These are phyloP conservation scores for Ilyonectria mors-panacis DNA, from an alignment of 2,329 filamentous ascomycete genomes.

Conservation along the genomic window DNA sequence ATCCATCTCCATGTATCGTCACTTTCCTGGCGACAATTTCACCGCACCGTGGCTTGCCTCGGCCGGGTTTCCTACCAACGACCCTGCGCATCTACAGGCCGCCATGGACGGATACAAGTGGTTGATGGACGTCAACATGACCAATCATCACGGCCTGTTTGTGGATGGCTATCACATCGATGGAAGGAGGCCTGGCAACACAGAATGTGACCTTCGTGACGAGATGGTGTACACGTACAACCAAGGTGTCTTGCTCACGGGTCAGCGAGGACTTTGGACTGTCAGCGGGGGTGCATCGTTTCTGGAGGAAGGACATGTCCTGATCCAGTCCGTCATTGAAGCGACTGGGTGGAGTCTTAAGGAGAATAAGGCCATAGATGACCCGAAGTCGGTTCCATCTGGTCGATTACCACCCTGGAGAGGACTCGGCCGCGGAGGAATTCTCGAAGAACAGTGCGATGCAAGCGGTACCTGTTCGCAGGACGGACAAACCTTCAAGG, in stretches of 20 bases:
- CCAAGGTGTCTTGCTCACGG: slow-evolving; percentile 90
- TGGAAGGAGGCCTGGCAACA: slow-evolving; percentile 73
- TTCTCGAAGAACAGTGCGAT: slow-evolving; percentile 90
- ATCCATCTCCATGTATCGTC: slow-evolving; percentile 89
- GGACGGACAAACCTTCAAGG: slow-evolving; percentile 91
- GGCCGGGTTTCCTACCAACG: slow-evolving; percentile 54
- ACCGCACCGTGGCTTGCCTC: slow-evolving; percentile 72
- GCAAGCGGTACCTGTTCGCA: slow-evolving; percentile 82
- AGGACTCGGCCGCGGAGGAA: slow-evolving; percentile 83
- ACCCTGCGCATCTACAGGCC: slow-evolving; percentile 78
- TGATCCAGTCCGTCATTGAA: slow-evolving; percentile 80
- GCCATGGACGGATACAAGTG: slow-evolving; percentile 86
- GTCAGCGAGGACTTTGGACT: slow-evolving; percentile 84
- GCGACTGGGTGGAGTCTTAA: slow-evolving; percentile 82
- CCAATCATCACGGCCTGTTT: slow-evolving; percentile 80
- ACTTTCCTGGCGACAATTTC: slow-evolving; percentile 87
- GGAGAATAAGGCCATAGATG: slow-evolving; percentile 60
- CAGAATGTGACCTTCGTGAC: slow-evolving; percentile 83
- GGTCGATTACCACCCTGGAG: slow-evolving; percentile 71
- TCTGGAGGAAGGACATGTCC: slow-evolving; percentile 82
- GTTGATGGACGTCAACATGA: slow-evolving; percentile 87
- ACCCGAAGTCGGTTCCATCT: slow-evolving; percentile 49
- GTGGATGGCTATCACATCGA: slow-evolving; percentile 90
- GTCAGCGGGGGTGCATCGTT: slow-evolving; percentile 81
- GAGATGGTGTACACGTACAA: slow-evolving; percentile 97